These are phyloP conservation scores for Coprinopsis cinerea DNA, from an alignment of 768 basidiomycete genomes.

Conservation along the genomic window DNA sequence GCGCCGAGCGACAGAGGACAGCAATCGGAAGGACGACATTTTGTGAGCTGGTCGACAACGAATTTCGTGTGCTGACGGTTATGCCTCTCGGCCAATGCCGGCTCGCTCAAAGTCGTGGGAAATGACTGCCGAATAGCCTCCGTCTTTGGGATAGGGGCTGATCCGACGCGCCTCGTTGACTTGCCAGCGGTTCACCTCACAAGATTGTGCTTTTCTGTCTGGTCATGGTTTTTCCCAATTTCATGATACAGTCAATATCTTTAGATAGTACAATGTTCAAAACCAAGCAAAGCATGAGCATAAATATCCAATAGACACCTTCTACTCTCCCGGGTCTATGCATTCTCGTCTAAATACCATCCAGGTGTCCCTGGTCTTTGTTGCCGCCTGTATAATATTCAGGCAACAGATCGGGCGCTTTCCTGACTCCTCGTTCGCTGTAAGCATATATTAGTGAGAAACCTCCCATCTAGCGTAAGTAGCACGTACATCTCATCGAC, in stretches of 20 bases:
- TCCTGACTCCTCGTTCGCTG: conserved; percentile 65
- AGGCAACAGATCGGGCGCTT: conserved; percentile 60
- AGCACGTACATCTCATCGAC: conserved; percentile 84
- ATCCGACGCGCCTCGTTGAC: too few species aligned
- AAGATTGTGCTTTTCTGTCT: too few species aligned
- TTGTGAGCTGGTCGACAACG: conserved; percentile 24
- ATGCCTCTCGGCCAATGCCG: conserved; percentile 23
- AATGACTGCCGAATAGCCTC: background rate
- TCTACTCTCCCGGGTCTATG: background rate
- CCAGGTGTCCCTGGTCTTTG: conserved; percentile 38
- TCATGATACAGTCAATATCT: too few species aligned
- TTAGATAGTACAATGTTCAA: too few species aligned
- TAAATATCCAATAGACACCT: background rate
- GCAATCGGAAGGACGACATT: conserved; percentile 75
- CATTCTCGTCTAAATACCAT: conserved; percentile 15
- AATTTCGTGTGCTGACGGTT: conserved; percentile 39
- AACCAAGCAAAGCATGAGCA: too few species aligned
- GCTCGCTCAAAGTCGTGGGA: conserved; percentile 7
- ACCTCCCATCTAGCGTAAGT: background rate
- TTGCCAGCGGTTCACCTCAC: too few species aligned
- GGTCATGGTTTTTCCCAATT: too few species aligned
- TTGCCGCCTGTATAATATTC: conserved; percentile 45
- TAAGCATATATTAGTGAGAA: background rate
- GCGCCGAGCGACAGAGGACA: conserved; percentile 55
- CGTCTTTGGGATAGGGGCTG: too few species aligned